Percentiles rank a stretch among this genome's conserved stretches.
Conservation (phyloP, 164 flowering plant genomes). For the Vitis riparia region DNA sequence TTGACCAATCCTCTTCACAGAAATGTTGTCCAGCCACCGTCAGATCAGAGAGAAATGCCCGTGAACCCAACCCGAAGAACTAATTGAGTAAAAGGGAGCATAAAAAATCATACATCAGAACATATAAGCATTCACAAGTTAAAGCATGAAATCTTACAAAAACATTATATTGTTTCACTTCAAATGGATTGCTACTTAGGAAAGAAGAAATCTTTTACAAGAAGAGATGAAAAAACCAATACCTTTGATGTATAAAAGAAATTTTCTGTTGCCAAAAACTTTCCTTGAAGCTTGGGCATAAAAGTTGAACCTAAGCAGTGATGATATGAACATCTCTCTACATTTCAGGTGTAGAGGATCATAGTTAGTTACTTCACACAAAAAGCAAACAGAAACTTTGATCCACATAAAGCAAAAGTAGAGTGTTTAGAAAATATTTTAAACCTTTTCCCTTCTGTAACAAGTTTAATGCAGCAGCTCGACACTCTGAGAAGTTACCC, state of each 20-base stretch:
- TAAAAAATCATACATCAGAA: background rate
- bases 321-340: conserved; percentile 70
- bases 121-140: background rate
- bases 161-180: background rate
- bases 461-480: conserved; percentile 73
- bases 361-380: background rate
- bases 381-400: background rate
- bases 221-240: background rate
- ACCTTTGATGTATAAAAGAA: conserved; percentile 93
- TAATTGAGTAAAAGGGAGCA: conserved; percentile 22
- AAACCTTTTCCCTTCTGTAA: conserved; percentile 83
- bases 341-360: conserved; percentile 13
- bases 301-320: conserved; percentile 74
- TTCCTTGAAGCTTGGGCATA: conserved; percentile 78
- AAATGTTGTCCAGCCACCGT: conserved; percentile 72
- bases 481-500: conserved; percentile 93
- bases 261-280: conserved; percentile 90
- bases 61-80: conserved; percentile 74
- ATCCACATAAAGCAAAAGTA: background rate
- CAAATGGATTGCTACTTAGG: too few relatives aligned
- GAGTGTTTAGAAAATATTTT: background rate
- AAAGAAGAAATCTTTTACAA: too few relatives aligned
- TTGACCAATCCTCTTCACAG: conserved; percentile 81
- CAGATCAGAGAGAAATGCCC: conserved; percentile 61
- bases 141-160: background rate